Conservation (phyloP, 1,139 yeast genomes). For the Nadsonia commutata region DNA sequence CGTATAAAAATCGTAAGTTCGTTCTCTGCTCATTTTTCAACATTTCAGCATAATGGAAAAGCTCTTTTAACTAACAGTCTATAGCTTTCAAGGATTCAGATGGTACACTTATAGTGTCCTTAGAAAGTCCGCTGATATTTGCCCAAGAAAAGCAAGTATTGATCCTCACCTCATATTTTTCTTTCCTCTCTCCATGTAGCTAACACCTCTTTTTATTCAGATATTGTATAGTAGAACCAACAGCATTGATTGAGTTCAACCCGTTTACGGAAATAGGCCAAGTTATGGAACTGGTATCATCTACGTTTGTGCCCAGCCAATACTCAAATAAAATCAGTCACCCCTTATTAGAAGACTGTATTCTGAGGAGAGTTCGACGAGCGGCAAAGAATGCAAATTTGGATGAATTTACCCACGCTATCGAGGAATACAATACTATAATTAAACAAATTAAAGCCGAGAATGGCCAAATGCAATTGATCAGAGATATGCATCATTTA, state of each 20-base stretch:
- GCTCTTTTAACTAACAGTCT: neutral
- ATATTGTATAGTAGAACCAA: slow-evolving; percentile 13
- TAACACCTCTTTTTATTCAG: neutral
- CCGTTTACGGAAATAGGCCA: slow-evolving; percentile 62
- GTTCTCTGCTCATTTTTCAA: neutral
- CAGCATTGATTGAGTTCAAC: slow-evolving; percentile 36
- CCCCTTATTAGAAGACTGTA: slow-evolving; percentile 27
- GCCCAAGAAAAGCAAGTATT: neutral
- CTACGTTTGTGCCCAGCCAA: slow-evolving; percentile 31
- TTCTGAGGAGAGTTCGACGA: slow-evolving; percentile 31
- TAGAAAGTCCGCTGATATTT: neutral
- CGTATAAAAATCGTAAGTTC: neutral
- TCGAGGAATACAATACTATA: slow-evolving; percentile 30
- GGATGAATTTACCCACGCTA: slow-evolving; percentile 20
- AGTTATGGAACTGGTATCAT: slow-evolving; percentile 35
- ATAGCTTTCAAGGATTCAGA: neutral
- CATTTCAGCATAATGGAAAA: too few relatives aligned
- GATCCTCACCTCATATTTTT: neutral
- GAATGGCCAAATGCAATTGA: slow-evolving; percentile 24
- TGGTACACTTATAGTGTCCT: neutral
- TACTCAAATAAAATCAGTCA: slow-evolving; percentile 28
- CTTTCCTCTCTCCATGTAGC: neutral
- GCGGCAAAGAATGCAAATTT: slow-evolving; percentile 28
- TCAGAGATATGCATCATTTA: slow-evolving; percentile 26
- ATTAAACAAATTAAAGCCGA: slow-evolving; percentile 23